phyloP scores from a whole-genome alignment of 768 basidiomycete genomes.

The Boletales sp. region DNA sequence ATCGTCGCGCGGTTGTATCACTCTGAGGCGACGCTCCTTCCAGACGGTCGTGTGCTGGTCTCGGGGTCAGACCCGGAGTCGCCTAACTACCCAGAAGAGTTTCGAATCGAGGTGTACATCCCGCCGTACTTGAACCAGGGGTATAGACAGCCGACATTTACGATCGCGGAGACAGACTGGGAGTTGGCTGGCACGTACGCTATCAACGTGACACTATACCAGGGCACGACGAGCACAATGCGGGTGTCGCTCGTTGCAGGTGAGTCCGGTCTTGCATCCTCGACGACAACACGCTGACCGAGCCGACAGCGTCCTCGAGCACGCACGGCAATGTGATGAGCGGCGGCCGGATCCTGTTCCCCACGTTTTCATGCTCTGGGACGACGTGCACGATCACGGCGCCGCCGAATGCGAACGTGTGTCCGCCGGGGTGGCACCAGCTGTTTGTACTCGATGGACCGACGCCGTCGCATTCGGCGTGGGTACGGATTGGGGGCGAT shows the following conservation, averaged over 20 bases:
- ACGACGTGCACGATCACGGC: constrained; percentile 74
- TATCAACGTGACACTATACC: constrained; percentile 44
- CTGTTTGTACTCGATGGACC: constrained; percentile 75
- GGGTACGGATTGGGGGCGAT: constrained; percentile 80
- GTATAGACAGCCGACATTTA: constrained; percentile 57
- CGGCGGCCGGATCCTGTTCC: constrained; percentile 67
- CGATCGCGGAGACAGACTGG: constrained; percentile 61
- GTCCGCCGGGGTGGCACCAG: constrained; percentile 76
- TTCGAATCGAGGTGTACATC: constrained; percentile 75
- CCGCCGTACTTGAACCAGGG: constrained; percentile 81
- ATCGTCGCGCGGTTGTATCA: constrained; percentile 77
- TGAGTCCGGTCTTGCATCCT: constrained; percentile 22
- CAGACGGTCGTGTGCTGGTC: constrained; percentile 70
- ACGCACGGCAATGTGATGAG: constrained; percentile 76
- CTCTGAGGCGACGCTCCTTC: constrained; percentile 71
- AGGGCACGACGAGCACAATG: constrained; percentile 45
- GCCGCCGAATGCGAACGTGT: constrained; percentile 64
- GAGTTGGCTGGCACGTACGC: constrained; percentile 47
- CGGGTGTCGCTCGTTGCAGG: constrained; percentile 64
- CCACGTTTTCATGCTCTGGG: constrained; percentile 64
- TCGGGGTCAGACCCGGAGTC: constrained; percentile 76
- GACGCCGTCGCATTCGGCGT: constrained; percentile 69
- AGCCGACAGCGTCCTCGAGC: constrained; percentile 56
- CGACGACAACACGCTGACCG: not conserved
- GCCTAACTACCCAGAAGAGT: constrained; percentile 65